Conservation (phyloP, 2,329 filamentous ascomycete genomes). For the Clarireedia homoeocarpa region DNA sequence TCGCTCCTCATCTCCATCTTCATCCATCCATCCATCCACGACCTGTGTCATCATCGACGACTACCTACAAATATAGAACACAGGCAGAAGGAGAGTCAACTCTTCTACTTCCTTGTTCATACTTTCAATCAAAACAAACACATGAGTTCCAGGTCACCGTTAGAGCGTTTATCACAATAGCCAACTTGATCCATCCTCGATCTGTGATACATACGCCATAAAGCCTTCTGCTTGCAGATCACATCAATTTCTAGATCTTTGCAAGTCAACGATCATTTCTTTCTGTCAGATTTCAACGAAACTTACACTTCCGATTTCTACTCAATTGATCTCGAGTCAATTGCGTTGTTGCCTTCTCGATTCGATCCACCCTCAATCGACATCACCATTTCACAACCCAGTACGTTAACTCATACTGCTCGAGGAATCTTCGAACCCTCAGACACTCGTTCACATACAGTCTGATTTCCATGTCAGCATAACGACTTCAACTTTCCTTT, state of each 20-base stretch:
- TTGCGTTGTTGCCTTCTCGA: slow-evolving; percentile 14
- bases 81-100: slow-evolving; percentile 38
- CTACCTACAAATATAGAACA: slow-evolving; percentile 4
- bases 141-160: slow-evolving; percentile 35
- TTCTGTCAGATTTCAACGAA: background rate
- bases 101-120: slow-evolving; percentile 38
- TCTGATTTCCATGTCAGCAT: slow-evolving; percentile 30
- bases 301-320: background rate
- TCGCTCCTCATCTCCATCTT: background rate
- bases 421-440: slow-evolving; percentile 20
- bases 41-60: background rate
- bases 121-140: slow-evolving; percentile 31
- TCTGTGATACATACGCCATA: slow-evolving; percentile 8
- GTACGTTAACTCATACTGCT: slow-evolving; percentile 4
- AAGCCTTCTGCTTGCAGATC: slow-evolving; percentile 8
- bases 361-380: slow-evolving; percentile 20
- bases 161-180: slow-evolving; percentile 32
- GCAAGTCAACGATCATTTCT: slow-evolving; percentile 3
- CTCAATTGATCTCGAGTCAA: slow-evolving; percentile 16
- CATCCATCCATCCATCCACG: no score
- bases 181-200: slow-evolving; percentile 25
- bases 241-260: background rate
- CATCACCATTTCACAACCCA: slow-evolving; percentile 6
- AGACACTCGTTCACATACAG: slow-evolving; percentile 24
- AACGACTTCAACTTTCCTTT: slow-evolving; percentile 30